These are phyloP conservation scores for Pilasporangium apinafurcum DNA, from an alignment of 352 stramenopile genomes.

Conservation along the genomic window DNA sequence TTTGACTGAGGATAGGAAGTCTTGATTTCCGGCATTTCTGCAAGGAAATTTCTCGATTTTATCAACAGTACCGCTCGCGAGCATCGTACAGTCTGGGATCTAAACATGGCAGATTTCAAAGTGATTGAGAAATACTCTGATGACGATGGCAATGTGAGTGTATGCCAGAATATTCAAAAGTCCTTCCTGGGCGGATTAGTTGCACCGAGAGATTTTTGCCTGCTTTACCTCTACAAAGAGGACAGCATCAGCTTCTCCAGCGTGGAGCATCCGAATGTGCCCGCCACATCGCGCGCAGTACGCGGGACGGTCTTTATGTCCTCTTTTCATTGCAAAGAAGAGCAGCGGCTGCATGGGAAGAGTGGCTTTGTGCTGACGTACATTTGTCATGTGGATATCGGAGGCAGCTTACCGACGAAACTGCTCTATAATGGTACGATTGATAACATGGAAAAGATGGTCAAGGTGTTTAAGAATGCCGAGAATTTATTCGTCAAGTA, in stretches of 20 bases:
- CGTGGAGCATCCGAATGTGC: constrained; percentile 34
- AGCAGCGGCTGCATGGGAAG: constrained; percentile 12
- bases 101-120: constrained; percentile 39
- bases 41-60: constrained; percentile 31
- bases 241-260: constrained; percentile 30
- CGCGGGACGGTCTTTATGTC: constrained; percentile 34
- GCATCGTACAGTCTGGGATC: constrained; percentile 40
- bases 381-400: constrained; percentile 48
- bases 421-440: constrained; percentile 52
- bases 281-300: constrained; percentile 16
- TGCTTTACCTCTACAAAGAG: constrained; percentile 21
- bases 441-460: constrained; percentile 58
- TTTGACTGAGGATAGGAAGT: constrained; percentile 17
- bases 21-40: constrained; percentile 33
- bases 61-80: constrained; percentile 32
- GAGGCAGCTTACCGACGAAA: constrained; percentile 32
- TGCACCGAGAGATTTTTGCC: constrained; percentile 46
- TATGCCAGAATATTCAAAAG: constrained; percentile 53
- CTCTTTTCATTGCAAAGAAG: constrained; percentile 30
- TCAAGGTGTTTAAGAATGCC: constrained; percentile 38
- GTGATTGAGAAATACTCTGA: constrained; percentile 37
- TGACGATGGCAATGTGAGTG: constrained; percentile 14
- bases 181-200: constrained; percentile 47
- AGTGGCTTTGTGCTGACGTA: constrained; percentile 36
- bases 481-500: constrained; percentile 13